A percentile compares a stretch with the other conserved stretches of the same genome.
phyloP scores from a whole-genome alignment of 441 rosid species.

The Codiaeum variegatum region DNA sequence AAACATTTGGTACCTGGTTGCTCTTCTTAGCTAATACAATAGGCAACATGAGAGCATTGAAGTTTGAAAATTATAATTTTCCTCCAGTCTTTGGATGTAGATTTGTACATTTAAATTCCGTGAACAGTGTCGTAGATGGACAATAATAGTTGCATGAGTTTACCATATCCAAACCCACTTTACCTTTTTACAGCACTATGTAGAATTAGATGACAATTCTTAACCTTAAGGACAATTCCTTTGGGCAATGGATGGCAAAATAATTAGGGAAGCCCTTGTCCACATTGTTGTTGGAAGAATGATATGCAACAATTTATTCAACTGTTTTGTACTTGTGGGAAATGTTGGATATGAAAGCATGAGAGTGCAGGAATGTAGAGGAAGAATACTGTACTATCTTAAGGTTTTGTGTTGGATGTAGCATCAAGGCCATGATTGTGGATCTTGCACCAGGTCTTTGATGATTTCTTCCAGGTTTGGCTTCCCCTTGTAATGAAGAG shows the following conservation, averaged over 20 bases:
- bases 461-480: background rate
- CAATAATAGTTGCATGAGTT: slow-evolving; percentile 4
- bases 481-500: too few relatives aligned
- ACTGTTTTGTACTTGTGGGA: background rate
- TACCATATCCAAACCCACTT: background rate
- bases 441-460: too few relatives aligned
- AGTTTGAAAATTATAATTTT: background rate
- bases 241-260: background rate
- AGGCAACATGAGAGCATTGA: background rate
- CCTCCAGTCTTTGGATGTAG: background rate
- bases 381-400: background rate
- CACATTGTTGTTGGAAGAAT: background rate
- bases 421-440: background rate
- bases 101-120: background rate
- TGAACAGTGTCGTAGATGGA: background rate
- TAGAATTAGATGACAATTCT: background rate
- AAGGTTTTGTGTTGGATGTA: background rate
- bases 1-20: background rate
- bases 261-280: background rate
- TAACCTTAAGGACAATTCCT: background rate
- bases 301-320: background rate
- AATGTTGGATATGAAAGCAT: background rate
- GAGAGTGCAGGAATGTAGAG: background rate
- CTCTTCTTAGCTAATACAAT: background rate
- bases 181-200: background rate